Percentiles rank a stretch among this genome's conserved stretches.
Conservation (phyloP, 228 moss, liverwort and hornwort genomes). For the Sphagnum magellanicum region DNA sequence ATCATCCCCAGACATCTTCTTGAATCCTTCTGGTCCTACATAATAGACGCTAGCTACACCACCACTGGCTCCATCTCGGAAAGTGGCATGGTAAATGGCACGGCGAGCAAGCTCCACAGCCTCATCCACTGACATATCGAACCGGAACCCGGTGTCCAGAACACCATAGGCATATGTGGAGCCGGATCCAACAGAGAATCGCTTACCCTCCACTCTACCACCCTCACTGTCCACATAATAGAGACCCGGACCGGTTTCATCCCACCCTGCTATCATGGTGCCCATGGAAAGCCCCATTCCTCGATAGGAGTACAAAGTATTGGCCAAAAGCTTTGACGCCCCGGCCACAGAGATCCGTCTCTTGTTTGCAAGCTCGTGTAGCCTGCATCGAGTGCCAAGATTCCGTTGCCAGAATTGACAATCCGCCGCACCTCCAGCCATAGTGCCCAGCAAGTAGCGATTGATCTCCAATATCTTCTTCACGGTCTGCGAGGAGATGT, state of each 20-base stretch:
- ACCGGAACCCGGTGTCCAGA: slow-evolving; percentile 69
- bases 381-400: slow-evolving; percentile 82
- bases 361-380: slow-evolving; percentile 91
- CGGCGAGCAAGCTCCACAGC: slow-evolving; percentile 96
- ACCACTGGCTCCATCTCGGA: slow-evolving; percentile 96
- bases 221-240: slow-evolving; percentile 92
- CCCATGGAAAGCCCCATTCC: slow-evolving; percentile 99
- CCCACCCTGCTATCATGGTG: slow-evolving; percentile 99
- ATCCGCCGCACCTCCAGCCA: slow-evolving; percentile 94
- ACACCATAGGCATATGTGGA: slow-evolving; percentile 90
- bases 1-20: slow-evolving; percentile 88
- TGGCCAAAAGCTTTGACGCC: slow-evolving; percentile 93
- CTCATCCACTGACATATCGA: slow-evolving; percentile 87
- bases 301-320: slow-evolving; percentile 85
- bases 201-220: slow-evolving; percentile 74
- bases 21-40: slow-evolving; percentile 85
- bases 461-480: slow-evolving; percentile 91
- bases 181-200: slow-evolving; percentile 86
- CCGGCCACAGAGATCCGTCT: slow-evolving; percentile 89
- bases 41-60: slow-evolving; percentile 96
- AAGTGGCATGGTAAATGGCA: slow-evolving; percentile 91
- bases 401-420: slow-evolving; percentile 94
- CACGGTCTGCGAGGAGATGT: slow-evolving; percentile 87
- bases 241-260: slow-evolving; percentile 87
- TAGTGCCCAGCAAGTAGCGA: slow-evolving; percentile 80